Conservation (phyloP, 805 yeast genomes). For the Grigorovia jiainica region DNA sequence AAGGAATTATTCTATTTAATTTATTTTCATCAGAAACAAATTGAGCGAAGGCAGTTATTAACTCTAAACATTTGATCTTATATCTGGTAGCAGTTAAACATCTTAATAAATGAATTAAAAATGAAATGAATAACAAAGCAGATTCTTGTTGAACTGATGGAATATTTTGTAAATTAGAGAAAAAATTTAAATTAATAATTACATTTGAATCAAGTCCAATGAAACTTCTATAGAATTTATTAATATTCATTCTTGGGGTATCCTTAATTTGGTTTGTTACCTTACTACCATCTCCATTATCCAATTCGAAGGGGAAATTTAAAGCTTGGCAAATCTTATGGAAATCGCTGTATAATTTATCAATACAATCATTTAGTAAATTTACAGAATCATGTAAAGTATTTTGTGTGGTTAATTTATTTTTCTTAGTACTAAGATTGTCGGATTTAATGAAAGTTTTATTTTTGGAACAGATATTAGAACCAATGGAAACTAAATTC, state of each 20-base stretch:
- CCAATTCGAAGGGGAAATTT: slow-evolving; percentile 7
- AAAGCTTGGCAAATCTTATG: slow-evolving; percentile 31
- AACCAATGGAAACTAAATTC: slow-evolving; percentile 25
- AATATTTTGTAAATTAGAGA: not conserved
- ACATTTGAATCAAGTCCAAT: not conserved
- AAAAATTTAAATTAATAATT: not conserved
- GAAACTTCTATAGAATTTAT: not conserved
- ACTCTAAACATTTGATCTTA: slow-evolving; percentile 52
- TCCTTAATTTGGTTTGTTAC: too few species aligned
- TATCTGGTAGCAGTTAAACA: slow-evolving; percentile 12
- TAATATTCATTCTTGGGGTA: too few species aligned
- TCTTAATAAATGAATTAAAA: slow-evolving; percentile 20
- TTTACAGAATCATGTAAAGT: slow-evolving; percentile 12
- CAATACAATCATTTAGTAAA: slow-evolving; percentile 31
- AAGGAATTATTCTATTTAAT: slow-evolving; percentile 78
- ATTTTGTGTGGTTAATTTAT: slow-evolving; percentile 10
- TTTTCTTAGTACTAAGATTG: slow-evolving; percentile 15
- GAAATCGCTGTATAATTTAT: slow-evolving; percentile 49
- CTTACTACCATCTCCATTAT: too few species aligned
- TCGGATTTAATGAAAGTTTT: not conserved
- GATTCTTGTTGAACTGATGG: slow-evolving; percentile 17
- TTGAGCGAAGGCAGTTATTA: slow-evolving; percentile 68
- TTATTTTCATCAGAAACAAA: slow-evolving; percentile 73
- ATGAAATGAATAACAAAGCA: slow-evolving; percentile 20
- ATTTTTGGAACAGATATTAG: slow-evolving; percentile 8